Evolutionary conservation across 2,329 filamentous ascomycete species (phyloP).

Genomic region (Hymenoscyphus scutula): DNA sequence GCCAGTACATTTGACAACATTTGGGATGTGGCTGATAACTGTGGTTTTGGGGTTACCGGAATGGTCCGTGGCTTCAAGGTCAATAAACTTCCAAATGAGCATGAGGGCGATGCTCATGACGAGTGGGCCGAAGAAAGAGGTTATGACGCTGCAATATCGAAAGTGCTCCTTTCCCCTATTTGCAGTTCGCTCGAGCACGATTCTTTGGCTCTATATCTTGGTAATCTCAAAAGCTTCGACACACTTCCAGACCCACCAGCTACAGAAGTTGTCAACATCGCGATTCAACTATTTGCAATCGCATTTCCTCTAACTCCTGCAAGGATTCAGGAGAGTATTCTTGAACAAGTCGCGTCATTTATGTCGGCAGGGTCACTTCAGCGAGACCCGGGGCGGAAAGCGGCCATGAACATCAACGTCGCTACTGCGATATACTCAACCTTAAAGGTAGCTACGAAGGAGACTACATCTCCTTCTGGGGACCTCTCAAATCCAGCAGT

Average conservation of each 20-base stretch:
- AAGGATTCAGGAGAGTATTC: constrained; percentile 91
- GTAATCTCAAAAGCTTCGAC: constrained; percentile 43
- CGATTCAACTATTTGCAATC: constrained; percentile 89
- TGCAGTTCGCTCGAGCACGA: constrained; percentile 88
- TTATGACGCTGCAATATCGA: constrained; percentile 64
- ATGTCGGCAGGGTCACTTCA: constrained; percentile 77
- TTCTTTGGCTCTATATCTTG: constrained; percentile 73
- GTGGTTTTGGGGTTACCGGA: constrained; percentile 88
- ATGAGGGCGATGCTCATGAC: constrained; percentile 50
- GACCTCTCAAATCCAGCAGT: constrained; percentile 72
- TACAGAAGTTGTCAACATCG: constrained; percentile 91
- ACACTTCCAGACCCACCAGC: constrained; percentile 72
- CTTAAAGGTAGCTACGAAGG: constrained; percentile 79
- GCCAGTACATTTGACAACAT: constrained; percentile 88
- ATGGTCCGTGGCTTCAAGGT: constrained; percentile 76
- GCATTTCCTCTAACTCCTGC: constrained; percentile 84
- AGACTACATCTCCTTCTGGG: constrained; percentile 70
- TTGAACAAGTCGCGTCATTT: constrained; percentile 91
- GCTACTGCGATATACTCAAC: constrained; percentile 77
- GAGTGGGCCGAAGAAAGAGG: constrained; percentile 54
- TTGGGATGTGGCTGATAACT: constrained; percentile 94
- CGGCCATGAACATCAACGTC: constrained; percentile 88
- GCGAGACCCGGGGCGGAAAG: constrained; percentile 82
- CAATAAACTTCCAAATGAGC: constrained; percentile 67
- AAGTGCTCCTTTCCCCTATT: constrained; percentile 64